Evolutionary conservation across 2,329 filamentous ascomycete species (phyloP), one percentile per base, ranked within the genome.

Genomic region (Tolypocladium amazonense): DNA sequence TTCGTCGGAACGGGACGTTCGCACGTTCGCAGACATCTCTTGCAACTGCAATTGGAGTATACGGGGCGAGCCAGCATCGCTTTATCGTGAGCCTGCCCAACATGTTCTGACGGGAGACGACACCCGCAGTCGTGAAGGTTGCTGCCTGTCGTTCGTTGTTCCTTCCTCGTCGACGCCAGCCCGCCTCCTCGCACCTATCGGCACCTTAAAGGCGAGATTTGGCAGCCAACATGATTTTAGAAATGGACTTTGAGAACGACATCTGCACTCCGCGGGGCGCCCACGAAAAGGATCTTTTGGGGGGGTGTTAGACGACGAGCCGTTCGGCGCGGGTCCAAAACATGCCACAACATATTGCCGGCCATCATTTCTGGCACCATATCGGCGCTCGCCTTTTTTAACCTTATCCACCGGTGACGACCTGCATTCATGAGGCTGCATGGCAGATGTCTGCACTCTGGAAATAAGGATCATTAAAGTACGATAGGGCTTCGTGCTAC

Each of bases 401-500:
- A 35, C 6, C 9, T 8, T 8, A 35, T n/a, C 60, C 8, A 64
- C 69, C 4, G 69, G 65, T 35, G 61, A 58, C 8, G 64, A 69
- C 9, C 52, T 72, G 37, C 56, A 64, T 25, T 66, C 64, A 23
- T 65, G 73, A 6, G 66, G 72, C 14, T 72, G 70, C 33, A 68
- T 67, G 66, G 63, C 60, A 9, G 67, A 70, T 25, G 65, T 72
- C 33, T 71, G 69, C 58, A 61, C 63, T 35, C 33, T 71, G n/a
- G 61, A 60, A 33, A 71, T 69, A 62, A 67, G 67, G 59, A 62
- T 59, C 4, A 41, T 35, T 2, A 18, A 52, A 7, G 47, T 8
- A 2, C 18, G 25, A 50, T 14, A 11, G 12, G 11, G 20, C 3
- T 23, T 7, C 43, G 14, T 25, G 43, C 11, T 14, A 15, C 3